Conservation (phyloP, 345 rosid species). For the Eucalyptus regnans region DNA sequence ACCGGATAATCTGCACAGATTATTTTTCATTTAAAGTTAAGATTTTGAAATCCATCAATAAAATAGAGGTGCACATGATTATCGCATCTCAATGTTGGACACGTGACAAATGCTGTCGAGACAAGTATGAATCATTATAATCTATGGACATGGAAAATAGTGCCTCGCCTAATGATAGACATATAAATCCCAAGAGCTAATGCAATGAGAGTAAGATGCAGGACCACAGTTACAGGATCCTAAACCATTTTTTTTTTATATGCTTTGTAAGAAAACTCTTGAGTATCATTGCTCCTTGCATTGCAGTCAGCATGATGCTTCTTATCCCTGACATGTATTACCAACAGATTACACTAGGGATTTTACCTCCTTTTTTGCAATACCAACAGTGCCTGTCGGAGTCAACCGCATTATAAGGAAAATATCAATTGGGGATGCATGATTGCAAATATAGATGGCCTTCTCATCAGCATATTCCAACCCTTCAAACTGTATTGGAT, state of each 20-base stretch:
- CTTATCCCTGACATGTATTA: not conserved
- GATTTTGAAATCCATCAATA: not conserved
- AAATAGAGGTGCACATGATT: not conserved
- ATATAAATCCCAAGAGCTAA: not conserved
- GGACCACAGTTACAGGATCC: not conserved
- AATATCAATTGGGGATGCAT: constrained; percentile 45
- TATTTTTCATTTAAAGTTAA: not conserved
- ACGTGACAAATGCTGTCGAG: not conserved
- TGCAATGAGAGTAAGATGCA: not conserved
- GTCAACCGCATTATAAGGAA: constrained; percentile 47
- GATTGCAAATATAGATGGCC: constrained; percentile 47
- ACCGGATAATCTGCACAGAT: constrained; percentile 29
- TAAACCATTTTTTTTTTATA: not conserved
- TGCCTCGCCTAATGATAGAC: not conserved
- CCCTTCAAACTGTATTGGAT: constrained; percentile 39
- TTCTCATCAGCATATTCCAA: constrained; percentile 23
- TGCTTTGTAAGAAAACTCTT: not conserved
- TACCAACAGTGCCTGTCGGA: constrained; percentile 42
- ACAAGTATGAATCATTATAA: not conserved
- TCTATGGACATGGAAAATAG: not conserved
- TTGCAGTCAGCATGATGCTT: not conserved
- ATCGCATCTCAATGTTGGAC: not conserved
- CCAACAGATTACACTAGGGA: not conserved
- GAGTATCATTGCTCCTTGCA: not conserved
- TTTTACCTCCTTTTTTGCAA: constrained; percentile 47